Conservation (phyloP, 495 filamentous ascomycete genomes). For the Chaetomium cochliodes region DNA sequence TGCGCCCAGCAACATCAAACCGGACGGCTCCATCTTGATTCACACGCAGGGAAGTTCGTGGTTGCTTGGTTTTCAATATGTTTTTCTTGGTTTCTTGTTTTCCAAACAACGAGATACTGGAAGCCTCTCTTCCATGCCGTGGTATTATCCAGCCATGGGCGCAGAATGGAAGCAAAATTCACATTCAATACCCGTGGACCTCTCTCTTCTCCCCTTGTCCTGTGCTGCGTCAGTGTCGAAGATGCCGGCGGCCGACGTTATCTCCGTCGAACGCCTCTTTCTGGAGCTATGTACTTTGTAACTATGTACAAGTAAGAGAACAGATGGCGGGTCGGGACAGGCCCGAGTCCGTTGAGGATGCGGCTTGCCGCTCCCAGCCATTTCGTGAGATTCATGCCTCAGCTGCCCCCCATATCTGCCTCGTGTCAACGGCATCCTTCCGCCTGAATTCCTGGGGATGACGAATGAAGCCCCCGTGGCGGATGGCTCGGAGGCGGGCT, state of each 20-base stretch:
- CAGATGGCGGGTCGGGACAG: constrained; percentile 11
- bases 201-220: background rate
- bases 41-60: constrained; percentile 6
- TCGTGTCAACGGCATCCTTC: constrained; percentile 2
- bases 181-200: background rate
- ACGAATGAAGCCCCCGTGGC: constrained; percentile 27
- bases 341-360: background rate
- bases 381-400: background rate
- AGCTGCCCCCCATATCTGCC: constrained; percentile 1
- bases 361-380: no score
- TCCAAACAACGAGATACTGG: background rate
- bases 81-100: background rate
- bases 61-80: no score
- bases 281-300: no score
- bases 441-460: constrained; percentile 14
- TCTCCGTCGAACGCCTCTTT: no score
- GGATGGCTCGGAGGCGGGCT: constrained; percentile 34
- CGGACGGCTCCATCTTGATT: background rate
- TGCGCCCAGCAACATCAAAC: constrained; percentile 1
- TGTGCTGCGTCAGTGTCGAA: no score
- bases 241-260: no score
- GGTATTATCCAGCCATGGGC: background rate
- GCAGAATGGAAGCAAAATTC: no score
- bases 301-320: no score
- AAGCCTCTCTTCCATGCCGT: background rate